Conservation (phyloP, 768 basidiomycete genomes). For the Leccinum barrowsii region DNA sequence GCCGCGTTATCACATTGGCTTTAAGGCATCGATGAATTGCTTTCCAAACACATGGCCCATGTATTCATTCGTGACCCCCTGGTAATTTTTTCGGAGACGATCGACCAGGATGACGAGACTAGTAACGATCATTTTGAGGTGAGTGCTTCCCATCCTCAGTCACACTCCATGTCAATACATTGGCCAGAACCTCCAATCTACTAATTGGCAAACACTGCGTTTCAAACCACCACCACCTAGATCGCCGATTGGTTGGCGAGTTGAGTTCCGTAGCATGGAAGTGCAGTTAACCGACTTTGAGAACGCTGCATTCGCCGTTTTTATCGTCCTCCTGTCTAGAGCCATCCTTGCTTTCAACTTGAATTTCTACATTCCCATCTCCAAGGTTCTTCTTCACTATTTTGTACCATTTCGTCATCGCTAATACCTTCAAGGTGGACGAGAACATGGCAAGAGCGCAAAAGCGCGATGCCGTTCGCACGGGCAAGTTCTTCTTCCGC, state of each 20-base stretch:
- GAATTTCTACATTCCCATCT: conserved; percentile 96
- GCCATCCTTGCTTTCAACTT: conserved; percentile 89
- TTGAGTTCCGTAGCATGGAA: conserved; percentile 99
- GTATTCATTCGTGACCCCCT: conserved; percentile 97
- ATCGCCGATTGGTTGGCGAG: conserved; percentile 93
- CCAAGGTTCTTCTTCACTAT: conserved; percentile 56
- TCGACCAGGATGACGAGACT: conserved; percentile 82
- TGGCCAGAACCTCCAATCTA: conserved; percentile 91
- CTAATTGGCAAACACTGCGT: conserved; percentile 98
- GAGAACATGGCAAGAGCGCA: conserved; percentile 95
- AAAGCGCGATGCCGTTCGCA: conserved; percentile 66
- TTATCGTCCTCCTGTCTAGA: conserved; percentile 90
- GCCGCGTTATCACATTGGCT: not conserved
- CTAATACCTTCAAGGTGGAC: conserved; percentile 65
- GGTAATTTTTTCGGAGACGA: conserved; percentile 90
- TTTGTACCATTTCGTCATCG: not conserved
- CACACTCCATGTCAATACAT: not conserved
- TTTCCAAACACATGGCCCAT: conserved; percentile 92
- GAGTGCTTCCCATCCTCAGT: not conserved
- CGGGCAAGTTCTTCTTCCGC: conserved; percentile 86
- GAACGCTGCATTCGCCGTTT: conserved; percentile 95
- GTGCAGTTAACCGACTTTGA: conserved; percentile 99
- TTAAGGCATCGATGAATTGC: conserved; percentile 77
- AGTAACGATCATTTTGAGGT: conserved; percentile 98
- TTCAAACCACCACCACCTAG: conserved; percentile 98